Evolutionary conservation across 179 eudicot genomes (phyloP).

Genomic region (Dionaea muscipula): DNA sequence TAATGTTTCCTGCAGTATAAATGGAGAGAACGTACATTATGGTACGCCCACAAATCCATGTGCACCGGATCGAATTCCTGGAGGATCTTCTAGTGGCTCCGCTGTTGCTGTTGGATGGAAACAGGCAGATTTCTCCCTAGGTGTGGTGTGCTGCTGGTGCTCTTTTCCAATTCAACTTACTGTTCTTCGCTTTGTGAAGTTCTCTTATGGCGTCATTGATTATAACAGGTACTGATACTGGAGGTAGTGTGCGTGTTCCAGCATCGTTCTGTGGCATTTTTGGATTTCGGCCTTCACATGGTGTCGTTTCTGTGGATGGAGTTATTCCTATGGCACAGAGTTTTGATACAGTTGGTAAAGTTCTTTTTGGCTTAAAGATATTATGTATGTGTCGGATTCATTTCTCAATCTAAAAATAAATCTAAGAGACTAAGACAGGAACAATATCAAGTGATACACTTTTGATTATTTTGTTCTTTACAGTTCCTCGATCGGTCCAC

Average conservation of each 20-base stretch:
- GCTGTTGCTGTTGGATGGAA: conserved; percentile 80
- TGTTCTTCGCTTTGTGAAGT: neutral
- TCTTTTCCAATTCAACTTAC: neutral
- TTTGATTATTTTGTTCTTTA: neutral
- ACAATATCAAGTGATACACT: too few species aligned
- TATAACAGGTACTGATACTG: conserved; percentile 78
- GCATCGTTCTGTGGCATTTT: conserved; percentile 75
- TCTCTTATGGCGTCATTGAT: conserved; percentile 2
- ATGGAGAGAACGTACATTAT: conserved; percentile 77
- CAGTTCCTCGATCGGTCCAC: neutral
- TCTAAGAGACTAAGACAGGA: too few species aligned
- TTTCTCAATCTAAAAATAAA: too few species aligned
- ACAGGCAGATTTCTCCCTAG: conserved; percentile 73
- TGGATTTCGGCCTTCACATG: conserved; percentile 91
- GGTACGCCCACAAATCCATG: conserved; percentile 81
- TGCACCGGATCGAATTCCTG: conserved; percentile 73
- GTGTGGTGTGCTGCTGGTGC: too few species aligned
- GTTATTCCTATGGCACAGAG: conserved; percentile 90
- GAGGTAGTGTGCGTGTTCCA: conserved; percentile 95
- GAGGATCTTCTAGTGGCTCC: conserved; percentile 96
- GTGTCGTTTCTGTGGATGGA: conserved; percentile 57
- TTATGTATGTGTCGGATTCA: too few species aligned
- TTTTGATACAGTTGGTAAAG: conserved; percentile 84
- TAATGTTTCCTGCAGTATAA: conserved; percentile 32
- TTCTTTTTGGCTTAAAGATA: too few species aligned